Evolutionary conservation across 2,329 filamentous ascomycete species (phyloP), one percentile per base, ranked within the genome.

Genomic region (Exophiala xenobiotica): DNA sequence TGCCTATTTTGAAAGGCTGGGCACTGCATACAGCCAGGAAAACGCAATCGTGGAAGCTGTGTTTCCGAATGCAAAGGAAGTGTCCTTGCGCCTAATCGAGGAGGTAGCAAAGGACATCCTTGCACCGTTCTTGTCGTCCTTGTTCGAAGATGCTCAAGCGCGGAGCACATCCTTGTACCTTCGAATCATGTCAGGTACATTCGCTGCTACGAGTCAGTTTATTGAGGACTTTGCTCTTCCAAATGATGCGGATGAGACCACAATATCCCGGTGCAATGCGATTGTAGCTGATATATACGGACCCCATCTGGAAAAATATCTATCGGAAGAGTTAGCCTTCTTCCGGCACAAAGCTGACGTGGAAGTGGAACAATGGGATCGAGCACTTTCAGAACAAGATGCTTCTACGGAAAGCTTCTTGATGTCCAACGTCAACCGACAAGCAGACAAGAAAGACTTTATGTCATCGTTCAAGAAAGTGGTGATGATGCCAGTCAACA

Each of bases 401-500:
- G 90, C 89, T 12, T 88, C 86, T 2, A 85, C 88, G 0, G 93
- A 99, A 70, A 93, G 88, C 0, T 95, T 95, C 66, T 93, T 90
- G 72, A 96, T 97, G 92, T 87, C 87, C 19, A 96, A 90, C 67
- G 83, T 97, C 65, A 96, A 92, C 66, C 82, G 93, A 20, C 90
- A 95, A 67, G 93, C 90, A 1, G 93, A 95, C 58, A 99, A 99
- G 72, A 89, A 90, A 61, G 93, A 99, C 67, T 99, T 99, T 63
- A 68, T 99, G 55, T 93, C 86, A 39, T 96, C 91, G 0, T 99
- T 99, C 77, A 96, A 90, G 66, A 97, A 97, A 69, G 93, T 99
- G 6, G 88, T 99, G 59, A 96, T 99, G 91, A 95, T 96, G 85
- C 93, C 93, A 2, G 92, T 99, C 42, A 95, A 89, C 46, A 92